These are phyloP conservation scores for Chamaecyparis obtusa DNA, from an alignment of 75 land plant species.

Conservation along the genomic window DNA sequence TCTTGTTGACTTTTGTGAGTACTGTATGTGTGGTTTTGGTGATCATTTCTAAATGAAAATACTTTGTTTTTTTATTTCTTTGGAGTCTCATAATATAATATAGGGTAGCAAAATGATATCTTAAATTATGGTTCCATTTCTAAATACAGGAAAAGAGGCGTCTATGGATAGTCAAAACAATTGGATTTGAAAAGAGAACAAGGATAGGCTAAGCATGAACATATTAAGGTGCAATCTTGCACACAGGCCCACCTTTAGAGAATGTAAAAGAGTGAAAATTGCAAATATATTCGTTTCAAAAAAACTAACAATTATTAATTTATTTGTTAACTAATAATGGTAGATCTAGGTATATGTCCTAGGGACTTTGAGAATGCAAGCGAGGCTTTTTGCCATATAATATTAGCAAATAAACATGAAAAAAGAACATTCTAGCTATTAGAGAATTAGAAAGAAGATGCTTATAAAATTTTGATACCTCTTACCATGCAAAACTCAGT, in stretches of 20 bases:
- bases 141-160: neutral
- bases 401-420: neutral
- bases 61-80: neutral
- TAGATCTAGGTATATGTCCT: neutral
- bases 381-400: neutral
- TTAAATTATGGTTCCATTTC: neutral
- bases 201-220: neutral
- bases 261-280: neutral
- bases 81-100: neutral
- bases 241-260: neutral
- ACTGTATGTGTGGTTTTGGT: neutral
- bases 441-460: no score
- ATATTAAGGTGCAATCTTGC: neutral
- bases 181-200: neutral
- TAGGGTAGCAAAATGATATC: neutral
- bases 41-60: neutral
- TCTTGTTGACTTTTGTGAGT: neutral
- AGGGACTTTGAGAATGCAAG: neutral
- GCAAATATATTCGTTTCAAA: neutral
- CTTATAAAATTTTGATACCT: no score
- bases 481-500: no score
- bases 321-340: neutral
- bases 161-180: neutral
- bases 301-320: no score
- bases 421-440: neutral